Percentiles rank a stretch among this genome's conserved stretches.
Evolutionary conservation across 177 flowering plant genomes (phyloP).

Genomic region (Vitis hybrid): DNA sequence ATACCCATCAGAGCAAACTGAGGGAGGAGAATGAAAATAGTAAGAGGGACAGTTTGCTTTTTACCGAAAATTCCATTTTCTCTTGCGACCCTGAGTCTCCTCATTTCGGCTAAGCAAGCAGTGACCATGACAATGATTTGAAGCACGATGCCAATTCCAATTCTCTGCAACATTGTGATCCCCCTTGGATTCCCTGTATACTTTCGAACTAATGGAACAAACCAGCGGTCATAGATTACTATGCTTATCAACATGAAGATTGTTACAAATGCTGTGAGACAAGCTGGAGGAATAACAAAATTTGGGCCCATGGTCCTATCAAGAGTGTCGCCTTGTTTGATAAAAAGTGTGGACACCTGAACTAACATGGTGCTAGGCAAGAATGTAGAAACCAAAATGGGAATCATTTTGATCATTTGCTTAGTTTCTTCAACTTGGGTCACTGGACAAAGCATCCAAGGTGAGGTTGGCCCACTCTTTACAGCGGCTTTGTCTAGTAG

Average conservation of each 20-base stretch:
- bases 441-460: constrained; percentile 51
- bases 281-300: constrained; percentile 56
- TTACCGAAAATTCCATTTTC: constrained; percentile 20
- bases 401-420: constrained; percentile 66
- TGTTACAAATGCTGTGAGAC: constrained; percentile 51
- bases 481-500: constrained; percentile 59
- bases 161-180: constrained; percentile 59
- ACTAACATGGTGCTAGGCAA: constrained; percentile 46
- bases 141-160: constrained; percentile 56
- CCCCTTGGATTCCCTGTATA: constrained; percentile 69
- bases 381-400: constrained; percentile 32
- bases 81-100: constrained; percentile 40
- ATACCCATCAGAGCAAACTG: constrained; percentile 67
- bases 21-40: constrained; percentile 62
- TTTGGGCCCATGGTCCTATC: constrained; percentile 42
- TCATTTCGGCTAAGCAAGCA: constrained; percentile 45
- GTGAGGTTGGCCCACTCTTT: constrained; percentile 20
- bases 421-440: constrained; percentile 68
- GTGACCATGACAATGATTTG: constrained; percentile 47
- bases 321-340: constrained; percentile 55
- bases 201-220: constrained; percentile 32
- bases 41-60: constrained; percentile 40
- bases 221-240: constrained; percentile 48
- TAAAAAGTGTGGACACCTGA: constrained; percentile 44
- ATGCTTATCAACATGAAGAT: constrained; percentile 51